A percentile compares a stretch with the other conserved stretches of the same genome.
These are phyloP conservation scores for Coemansia sp. DNA, from an alignment of 192 early-diverging fungal genomes.

Conservation along the genomic window DNA sequence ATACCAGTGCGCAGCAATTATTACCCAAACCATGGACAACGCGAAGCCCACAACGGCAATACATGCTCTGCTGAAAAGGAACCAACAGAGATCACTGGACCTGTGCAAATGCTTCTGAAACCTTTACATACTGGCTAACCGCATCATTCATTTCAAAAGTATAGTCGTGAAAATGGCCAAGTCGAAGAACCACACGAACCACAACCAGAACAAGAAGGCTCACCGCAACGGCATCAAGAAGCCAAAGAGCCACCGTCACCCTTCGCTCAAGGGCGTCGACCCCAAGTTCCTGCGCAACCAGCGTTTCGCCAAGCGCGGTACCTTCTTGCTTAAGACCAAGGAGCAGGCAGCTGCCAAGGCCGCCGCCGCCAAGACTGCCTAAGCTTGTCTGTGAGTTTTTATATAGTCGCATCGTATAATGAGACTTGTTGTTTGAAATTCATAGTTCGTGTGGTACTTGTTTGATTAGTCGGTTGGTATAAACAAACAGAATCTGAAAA, in stretches of 20 bases:
- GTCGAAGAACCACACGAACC: slow-evolving; percentile 99
- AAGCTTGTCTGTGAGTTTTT: slow-evolving; percentile 5
- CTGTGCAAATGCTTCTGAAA: not conserved
- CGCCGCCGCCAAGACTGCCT: slow-evolving; percentile 27
- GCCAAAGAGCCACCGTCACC: slow-evolving; percentile 83
- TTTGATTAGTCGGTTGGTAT: not conserved
- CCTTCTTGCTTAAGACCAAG: slow-evolving; percentile 41
- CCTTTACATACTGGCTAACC: not conserved
- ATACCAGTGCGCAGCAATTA: too few species aligned
- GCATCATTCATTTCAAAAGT: not conserved
- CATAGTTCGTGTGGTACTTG: not conserved
- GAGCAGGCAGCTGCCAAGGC: slow-evolving; percentile 38
- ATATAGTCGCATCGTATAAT: slow-evolving; percentile 6
- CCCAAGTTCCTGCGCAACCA: slow-evolving; percentile 98
- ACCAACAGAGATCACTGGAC: not conserved
- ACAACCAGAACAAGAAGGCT: slow-evolving; percentile 99
- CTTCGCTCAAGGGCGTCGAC: slow-evolving; percentile 88
- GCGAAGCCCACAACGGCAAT: too few species aligned
- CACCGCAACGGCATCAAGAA: slow-evolving; percentile 99
- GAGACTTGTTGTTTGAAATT: slow-evolving; percentile 2
- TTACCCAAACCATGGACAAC: too few species aligned
- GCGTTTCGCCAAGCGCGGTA: slow-evolving; percentile 81
- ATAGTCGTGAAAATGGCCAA: slow-evolving; percentile 66
- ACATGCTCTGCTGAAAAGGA: not conserved
- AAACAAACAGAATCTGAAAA: not conserved